Percentiles rank a stretch among this genome's conserved stretches.
Evolutionary conservation across 179 eudicot species (phyloP).

Genomic region (Patellifolia procumbens): DNA sequence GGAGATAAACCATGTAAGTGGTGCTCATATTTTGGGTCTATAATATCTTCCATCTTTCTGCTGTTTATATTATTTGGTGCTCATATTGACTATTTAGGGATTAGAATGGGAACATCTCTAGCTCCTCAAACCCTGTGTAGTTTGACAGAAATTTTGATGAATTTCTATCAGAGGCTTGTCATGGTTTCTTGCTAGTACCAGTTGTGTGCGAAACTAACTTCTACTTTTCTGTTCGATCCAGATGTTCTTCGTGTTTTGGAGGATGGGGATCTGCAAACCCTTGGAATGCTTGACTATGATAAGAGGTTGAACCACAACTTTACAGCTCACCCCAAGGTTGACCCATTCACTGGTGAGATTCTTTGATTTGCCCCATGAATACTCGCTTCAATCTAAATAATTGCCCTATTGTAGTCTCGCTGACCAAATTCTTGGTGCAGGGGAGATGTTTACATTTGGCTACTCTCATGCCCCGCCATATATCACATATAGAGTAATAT

Average conservation of each 20-base stretch:
- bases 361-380: background rate
- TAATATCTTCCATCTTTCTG: too few relatives aligned
- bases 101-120: too few relatives aligned
- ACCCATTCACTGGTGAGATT: constrained; percentile 76
- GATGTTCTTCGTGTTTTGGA: constrained; percentile 84
- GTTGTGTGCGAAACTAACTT: constrained; percentile 15
- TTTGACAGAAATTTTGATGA: background rate
- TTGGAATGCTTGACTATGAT: constrained; percentile 93
- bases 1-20: constrained; percentile 94
- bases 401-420: background rate
- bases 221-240: constrained; percentile 29
- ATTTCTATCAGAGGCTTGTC: background rate
- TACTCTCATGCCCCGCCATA: constrained; percentile 76
- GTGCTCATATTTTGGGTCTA: too few relatives aligned
- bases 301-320: constrained; percentile 80
- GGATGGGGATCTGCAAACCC: constrained; percentile 94
- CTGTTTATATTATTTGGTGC: too few relatives aligned
- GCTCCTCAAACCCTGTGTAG: background rate
- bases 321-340: constrained; percentile 97
- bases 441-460: constrained; percentile 98
- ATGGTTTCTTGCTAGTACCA: background rate
- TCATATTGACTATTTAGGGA: too few relatives aligned
- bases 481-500: constrained; percentile 80
- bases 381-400: background rate
- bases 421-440: constrained; percentile 43